A percentile compares a stretch with the other conserved stretches of the same genome.
phyloP scores from a whole-genome alignment of 129 eudicot genomes.

The Gnaphalium uliginosum region DNA sequence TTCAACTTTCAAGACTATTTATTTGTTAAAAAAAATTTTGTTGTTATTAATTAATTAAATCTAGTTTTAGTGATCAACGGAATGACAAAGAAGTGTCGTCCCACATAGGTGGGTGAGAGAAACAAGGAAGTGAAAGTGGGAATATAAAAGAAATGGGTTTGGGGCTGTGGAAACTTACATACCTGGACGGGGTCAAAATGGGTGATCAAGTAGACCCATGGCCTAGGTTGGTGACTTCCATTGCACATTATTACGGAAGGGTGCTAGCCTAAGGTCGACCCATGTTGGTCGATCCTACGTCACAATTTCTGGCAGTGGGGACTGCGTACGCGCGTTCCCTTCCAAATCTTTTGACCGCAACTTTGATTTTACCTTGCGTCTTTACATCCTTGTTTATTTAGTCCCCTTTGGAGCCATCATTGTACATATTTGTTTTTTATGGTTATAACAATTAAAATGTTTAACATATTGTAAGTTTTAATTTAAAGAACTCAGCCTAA shows the following conservation, averaged over 20 bases:
- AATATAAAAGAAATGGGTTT: not conserved
- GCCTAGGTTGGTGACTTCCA: conserved; percentile 23
- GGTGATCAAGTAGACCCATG: conserved; percentile 19
- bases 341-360: not conserved
- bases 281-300: conserved; percentile 21
- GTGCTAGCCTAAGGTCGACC: conserved; percentile 17
- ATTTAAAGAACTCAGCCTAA: not conserved
- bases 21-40: no score
- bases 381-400: not conserved
- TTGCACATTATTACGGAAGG: conserved; percentile 14
- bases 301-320: conserved; percentile 39
- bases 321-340: conserved; percentile 41
- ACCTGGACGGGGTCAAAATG: conserved; percentile 26
- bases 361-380: not conserved
- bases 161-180: conserved; percentile 18
- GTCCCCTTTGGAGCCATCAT: no score
- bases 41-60: no score
- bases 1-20: no score
- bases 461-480: no score
- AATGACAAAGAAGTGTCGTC: not conserved
- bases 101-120: conserved; percentile 19
- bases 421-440: not conserved
- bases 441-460: not conserved
- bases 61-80: not conserved
- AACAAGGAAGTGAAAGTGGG: not conserved